phyloP scores from a whole-genome alignment of 2,329 filamentous ascomycete genomes.

The Arthrinium puccinioides region DNA sequence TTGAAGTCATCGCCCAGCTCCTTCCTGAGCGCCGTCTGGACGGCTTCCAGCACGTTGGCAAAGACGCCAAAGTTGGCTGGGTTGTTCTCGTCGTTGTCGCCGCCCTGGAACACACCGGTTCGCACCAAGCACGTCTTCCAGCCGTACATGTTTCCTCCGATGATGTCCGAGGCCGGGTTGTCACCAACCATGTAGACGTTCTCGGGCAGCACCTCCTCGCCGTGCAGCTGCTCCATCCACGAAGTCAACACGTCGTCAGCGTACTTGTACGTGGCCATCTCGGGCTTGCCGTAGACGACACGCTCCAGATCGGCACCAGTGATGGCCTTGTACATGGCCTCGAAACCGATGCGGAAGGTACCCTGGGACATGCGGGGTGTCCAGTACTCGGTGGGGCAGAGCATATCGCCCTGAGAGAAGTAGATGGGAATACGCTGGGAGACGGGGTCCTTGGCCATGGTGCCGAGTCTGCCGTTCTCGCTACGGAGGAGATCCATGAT shows the following conservation, averaged over 20 bases:
- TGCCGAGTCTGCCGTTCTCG: conserved; percentile 59
- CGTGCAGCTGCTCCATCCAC: conserved; percentile 73
- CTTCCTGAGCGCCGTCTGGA: conserved; percentile 59
- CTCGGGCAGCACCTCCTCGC: conserved; percentile 59
- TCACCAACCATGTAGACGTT: conserved; percentile 75
- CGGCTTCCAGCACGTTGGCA: conserved; percentile 63
- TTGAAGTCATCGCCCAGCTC: conserved; percentile 68
- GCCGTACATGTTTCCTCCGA: conserved; percentile 73
- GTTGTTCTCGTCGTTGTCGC: conserved; percentile 68
- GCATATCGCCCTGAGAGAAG: conserved; percentile 41
- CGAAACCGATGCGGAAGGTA: conserved; percentile 66
- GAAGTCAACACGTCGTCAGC: conserved; percentile 64
- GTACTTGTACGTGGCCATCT: conserved; percentile 71
- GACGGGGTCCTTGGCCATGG: conserved; percentile 57
- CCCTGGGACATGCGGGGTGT: conserved; percentile 65
- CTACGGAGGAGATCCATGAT: conserved; percentile 66
- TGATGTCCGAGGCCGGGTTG: conserved; percentile 67
- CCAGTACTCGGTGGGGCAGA: conserved; percentile 59
- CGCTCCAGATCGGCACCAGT: conserved; percentile 66
- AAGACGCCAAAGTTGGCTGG: conserved; percentile 74
- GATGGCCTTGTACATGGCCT: conserved; percentile 66
- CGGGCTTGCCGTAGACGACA: conserved; percentile 70
- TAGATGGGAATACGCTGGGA: conserved; percentile 65
- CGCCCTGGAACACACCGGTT: conserved; percentile 72
- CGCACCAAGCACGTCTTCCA: conserved; percentile 77